These are phyloP conservation scores for Saccharum officinarum DNA, from an alignment of 176 grass and related monocot species.

Conservation along the genomic window DNA sequence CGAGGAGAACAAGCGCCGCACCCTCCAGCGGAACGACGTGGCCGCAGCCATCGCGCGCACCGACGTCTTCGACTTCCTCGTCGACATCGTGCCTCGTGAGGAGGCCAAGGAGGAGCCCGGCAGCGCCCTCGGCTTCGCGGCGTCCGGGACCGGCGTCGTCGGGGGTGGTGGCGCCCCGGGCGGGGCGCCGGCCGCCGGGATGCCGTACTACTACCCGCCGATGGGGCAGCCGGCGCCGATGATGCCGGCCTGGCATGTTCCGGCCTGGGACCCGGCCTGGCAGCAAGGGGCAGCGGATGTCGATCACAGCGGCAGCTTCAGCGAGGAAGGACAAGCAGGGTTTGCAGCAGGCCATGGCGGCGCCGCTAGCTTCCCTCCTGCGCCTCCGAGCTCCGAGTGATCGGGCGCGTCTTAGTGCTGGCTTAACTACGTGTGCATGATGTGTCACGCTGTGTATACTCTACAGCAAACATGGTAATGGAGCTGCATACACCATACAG, in stretches of 20 bases:
- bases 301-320: slow-evolving; percentile 48
- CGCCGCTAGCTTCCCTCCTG: slow-evolving; percentile 42
- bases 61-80: slow-evolving; percentile 97
- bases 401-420: not conserved
- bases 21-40: slow-evolving; percentile 78
- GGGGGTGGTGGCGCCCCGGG: not conserved
- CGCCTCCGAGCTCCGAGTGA: slow-evolving; percentile 51
- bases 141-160: slow-evolving; percentile 2
- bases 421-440: not conserved
- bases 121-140: slow-evolving; percentile 52
- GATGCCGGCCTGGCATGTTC: slow-evolving; percentile 71
- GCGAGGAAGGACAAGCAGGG: slow-evolving; percentile 53
- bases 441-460: not conserved
- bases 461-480: slow-evolving; percentile 6
- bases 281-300: slow-evolving; percentile 54
- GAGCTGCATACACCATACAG: not conserved
- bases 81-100: slow-evolving; percentile 87
- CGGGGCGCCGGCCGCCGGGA: slow-evolving; percentile 41
- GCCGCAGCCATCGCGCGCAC: slow-evolving; percentile 92
- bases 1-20: slow-evolving; percentile 87
- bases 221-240: slow-evolving; percentile 64
- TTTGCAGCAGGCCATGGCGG: slow-evolving; percentile 40
- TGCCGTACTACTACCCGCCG: slow-evolving; percentile 73
- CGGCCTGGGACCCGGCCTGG: slow-evolving; percentile 64
- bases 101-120: slow-evolving; percentile 77